Evolutionary conservation across 306 rosid species (phyloP).

Genomic region (Vachellia pachyceras): DNA sequence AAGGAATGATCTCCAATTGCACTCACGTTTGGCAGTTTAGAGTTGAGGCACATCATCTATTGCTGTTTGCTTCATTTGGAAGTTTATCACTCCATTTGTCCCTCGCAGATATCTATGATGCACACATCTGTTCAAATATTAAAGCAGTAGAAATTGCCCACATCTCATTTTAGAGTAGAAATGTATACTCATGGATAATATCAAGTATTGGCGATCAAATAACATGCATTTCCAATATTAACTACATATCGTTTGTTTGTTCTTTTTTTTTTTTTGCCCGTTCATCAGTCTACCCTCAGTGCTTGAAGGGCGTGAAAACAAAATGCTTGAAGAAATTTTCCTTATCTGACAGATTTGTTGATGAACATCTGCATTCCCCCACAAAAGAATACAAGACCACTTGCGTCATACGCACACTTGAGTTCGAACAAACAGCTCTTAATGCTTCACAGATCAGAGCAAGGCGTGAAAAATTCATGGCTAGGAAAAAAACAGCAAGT

Average conservation of each 20-base stretch:
- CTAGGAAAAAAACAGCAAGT: neutral
- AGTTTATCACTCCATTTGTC: neutral
- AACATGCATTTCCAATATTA: neutral
- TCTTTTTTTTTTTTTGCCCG: too few relatives aligned
- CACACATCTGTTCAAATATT: too few relatives aligned
- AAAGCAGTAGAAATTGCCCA: too few relatives aligned
- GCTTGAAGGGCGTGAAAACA: neutral
- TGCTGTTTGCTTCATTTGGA: neutral
- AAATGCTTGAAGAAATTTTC: neutral
- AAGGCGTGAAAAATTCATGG: neutral
- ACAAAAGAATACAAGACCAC: too few relatives aligned
- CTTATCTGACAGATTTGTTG: neutral
- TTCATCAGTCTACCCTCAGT: neutral
- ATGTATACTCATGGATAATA: too few relatives aligned
- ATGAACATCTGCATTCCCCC: neutral
- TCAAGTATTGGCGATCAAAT: neutral
- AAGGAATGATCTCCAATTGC: neutral
- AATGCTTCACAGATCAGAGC: neutral
- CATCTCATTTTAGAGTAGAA: too few relatives aligned
- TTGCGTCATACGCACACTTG: too few relatives aligned
- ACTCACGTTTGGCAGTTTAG: neutral
- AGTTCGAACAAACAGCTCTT: too few relatives aligned
- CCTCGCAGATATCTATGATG: neutral
- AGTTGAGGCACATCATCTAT: too few relatives aligned
- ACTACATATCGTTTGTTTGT: neutral